Percentiles rank a stretch among this genome's conserved stretches.
phyloP scores from a whole-genome alignment of 768 basidiomycete species.

The Galerina marginata region DNA sequence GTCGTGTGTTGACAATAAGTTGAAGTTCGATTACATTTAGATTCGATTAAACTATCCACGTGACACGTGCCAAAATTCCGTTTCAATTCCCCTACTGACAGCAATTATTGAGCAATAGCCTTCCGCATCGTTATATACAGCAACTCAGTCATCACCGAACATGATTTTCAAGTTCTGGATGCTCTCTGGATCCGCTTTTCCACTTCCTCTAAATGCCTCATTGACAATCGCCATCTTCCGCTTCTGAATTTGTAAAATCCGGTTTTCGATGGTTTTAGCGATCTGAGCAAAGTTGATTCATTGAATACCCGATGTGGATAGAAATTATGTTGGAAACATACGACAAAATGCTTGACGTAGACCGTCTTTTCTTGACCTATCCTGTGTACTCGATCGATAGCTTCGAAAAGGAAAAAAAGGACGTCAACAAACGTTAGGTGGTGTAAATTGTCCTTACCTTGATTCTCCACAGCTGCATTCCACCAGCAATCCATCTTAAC shows the following conservation, averaged over 20 bases:
- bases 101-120: too few species aligned
- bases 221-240: constrained; percentile 87
- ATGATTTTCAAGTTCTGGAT: constrained; percentile 84
- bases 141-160: constrained; percentile 56
- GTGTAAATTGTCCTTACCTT: constrained; percentile 50
- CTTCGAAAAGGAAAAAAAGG: constrained; percentile 27
- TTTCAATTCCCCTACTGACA: too few species aligned
- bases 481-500: constrained; percentile 91
- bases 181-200: constrained; percentile 67
- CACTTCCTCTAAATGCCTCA: constrained; percentile 76
- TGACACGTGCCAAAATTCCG: too few species aligned
- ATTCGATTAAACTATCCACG: too few species aligned
- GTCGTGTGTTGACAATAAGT: too few species aligned
- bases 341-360: constrained; percentile 85
- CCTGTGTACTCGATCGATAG: constrained; percentile 85
- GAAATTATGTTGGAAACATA: constrained; percentile 35
- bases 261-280: constrained; percentile 76
- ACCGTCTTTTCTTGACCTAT: constrained; percentile 86
- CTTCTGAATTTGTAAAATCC: constrained; percentile 82
- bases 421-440: not conserved
- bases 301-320: too few species aligned
- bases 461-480: constrained; percentile 84
- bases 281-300: constrained; percentile 45
- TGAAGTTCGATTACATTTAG: too few species aligned
- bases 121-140: too few species aligned